phyloP scores from a whole-genome alignment of 129 eudicot species.

The Tagetes patula region DNA sequence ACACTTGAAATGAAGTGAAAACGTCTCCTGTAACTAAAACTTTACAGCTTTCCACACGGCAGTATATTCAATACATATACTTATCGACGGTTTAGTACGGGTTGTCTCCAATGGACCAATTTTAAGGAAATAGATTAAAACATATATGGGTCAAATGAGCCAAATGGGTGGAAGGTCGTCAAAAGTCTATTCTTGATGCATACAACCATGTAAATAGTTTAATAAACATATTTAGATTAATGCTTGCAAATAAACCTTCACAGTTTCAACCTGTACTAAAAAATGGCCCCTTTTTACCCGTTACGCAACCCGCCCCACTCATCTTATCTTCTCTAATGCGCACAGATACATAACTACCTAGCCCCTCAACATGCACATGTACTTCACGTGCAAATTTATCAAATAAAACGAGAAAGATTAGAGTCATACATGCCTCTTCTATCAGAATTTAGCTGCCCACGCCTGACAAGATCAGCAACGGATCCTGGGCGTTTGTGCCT shows the following conservation, averaged over 20 bases:
- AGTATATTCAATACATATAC: not conserved
- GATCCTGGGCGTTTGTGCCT: slow-evolving; percentile 68
- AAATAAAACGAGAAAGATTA: slow-evolving; percentile 13
- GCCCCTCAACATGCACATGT: not conserved
- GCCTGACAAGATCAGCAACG: slow-evolving; percentile 97
- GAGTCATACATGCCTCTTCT: slow-evolving; percentile 99
- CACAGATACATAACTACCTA: not conserved
- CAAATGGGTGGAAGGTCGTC: not conserved
- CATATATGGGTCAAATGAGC: not conserved
- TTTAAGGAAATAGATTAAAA: not conserved
- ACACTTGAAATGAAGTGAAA: not conserved
- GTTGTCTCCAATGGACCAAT: not conserved
- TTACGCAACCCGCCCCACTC: not conserved
- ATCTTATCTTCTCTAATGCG: not conserved
- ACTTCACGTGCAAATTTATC: not conserved
- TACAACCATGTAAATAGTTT: not conserved
- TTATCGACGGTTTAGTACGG: not conserved
- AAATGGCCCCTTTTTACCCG: not conserved
- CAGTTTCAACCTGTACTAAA: not conserved
- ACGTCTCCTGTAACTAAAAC: not conserved
- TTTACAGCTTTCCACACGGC: not conserved
- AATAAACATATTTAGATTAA: not conserved
- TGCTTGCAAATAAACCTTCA: not conserved
- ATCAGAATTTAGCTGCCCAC: slow-evolving; percentile 97
- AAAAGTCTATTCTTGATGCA: not conserved